These are phyloP conservation scores for Cladosporium sp. DNA, from an alignment of 2,329 filamentous ascomycete species.

Conservation along the genomic window DNA sequence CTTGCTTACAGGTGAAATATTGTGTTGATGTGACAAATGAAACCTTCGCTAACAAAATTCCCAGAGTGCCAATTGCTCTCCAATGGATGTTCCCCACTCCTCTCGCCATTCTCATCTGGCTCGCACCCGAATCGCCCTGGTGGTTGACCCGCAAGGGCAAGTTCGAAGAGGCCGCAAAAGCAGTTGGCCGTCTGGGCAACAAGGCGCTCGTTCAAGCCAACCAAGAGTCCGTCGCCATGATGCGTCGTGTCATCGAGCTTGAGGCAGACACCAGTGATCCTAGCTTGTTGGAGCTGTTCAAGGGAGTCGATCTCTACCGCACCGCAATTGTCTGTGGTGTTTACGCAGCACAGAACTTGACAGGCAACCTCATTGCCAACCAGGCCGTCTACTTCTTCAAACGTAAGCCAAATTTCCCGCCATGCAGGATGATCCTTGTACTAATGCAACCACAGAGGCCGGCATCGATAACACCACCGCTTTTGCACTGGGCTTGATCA, in stretches of 20 bases:
- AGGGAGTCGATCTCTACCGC: conserved; percentile 52
- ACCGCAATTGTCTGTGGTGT: conserved; percentile 55
- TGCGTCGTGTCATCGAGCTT: conserved; percentile 54
- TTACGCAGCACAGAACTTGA: conserved; percentile 58
- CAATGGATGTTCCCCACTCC: conserved; percentile 59
- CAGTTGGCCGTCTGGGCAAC: conserved; percentile 49
- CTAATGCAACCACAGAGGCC: conserved; percentile 49
- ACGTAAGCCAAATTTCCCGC: conserved; percentile 36
- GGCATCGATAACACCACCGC: conserved; percentile 41
- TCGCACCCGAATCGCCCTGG: conserved; percentile 51
- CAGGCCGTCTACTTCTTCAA: conserved; percentile 60
- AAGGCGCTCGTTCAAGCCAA: conserved; percentile 35
- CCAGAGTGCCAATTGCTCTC: conserved; percentile 51
- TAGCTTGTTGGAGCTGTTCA: conserved; percentile 50
- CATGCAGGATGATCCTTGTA: conserved; percentile 10
- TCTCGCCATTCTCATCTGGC: conserved; percentile 49
- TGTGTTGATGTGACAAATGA: conserved; percentile 18
- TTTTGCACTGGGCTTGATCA: conserved; percentile 62
- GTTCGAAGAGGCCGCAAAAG: conserved; percentile 41
- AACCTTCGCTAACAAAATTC: conserved; percentile 28
- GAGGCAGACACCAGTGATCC: conserved; percentile 48
- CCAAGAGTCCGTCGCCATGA: conserved; percentile 53
- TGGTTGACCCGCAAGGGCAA: conserved; percentile 52
- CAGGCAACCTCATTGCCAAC: conserved; percentile 60
- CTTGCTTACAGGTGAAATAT: conserved; percentile 40